These are phyloP conservation scores for Lactarius vividus DNA, from an alignment of 768 basidiomycete genomes.

Conservation along the genomic window DNA sequence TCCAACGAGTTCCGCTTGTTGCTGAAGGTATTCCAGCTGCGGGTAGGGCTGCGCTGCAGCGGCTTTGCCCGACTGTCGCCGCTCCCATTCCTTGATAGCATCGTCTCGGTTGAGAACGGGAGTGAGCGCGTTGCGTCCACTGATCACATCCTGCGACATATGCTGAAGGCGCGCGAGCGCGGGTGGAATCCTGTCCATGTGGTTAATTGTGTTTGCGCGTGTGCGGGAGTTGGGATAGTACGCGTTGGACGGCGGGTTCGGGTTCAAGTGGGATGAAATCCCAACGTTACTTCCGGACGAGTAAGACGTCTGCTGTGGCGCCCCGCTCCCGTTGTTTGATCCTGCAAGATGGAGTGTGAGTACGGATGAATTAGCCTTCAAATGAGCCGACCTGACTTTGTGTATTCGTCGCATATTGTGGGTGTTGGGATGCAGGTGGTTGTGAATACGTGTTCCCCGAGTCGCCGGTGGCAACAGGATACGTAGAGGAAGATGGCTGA, in stretches of 20 bases:
- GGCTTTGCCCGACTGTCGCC: slow-evolving; percentile 74
- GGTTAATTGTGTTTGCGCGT: slow-evolving; percentile 90
- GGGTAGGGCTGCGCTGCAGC: slow-evolving; percentile 77
- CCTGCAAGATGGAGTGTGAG: slow-evolving; percentile 46
- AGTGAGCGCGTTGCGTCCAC: slow-evolving; percentile 78
- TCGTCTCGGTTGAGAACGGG: slow-evolving; percentile 95
- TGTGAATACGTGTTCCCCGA: slow-evolving; percentile 29
- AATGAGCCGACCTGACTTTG: slow-evolving; percentile 37
- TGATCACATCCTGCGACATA: slow-evolving; percentile 81
- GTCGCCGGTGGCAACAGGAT: slow-evolving; percentile 32
- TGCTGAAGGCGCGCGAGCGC: slow-evolving; percentile 87
- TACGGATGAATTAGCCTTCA: slow-evolving; percentile 48
- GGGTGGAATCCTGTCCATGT: slow-evolving; percentile 90
- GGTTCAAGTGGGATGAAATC: slow-evolving; percentile 33
- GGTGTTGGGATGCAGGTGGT: slow-evolving; percentile 26
- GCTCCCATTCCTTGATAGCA: slow-evolving; percentile 93
- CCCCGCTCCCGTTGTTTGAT: slow-evolving; percentile 31
- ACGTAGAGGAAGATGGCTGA: slow-evolving; percentile 34
- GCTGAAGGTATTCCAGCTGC: slow-evolving; percentile 87
- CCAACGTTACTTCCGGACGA: slow-evolving; percentile 18
- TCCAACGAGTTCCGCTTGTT: slow-evolving; percentile 84
- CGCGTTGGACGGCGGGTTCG: slow-evolving; percentile 60
- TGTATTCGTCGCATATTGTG: slow-evolving; percentile 27
- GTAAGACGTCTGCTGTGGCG: slow-evolving; percentile 25
- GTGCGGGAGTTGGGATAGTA: slow-evolving; percentile 70